phyloP scores from a whole-genome alignment of 139 green algal species.

The Volvox africanus region DNA sequence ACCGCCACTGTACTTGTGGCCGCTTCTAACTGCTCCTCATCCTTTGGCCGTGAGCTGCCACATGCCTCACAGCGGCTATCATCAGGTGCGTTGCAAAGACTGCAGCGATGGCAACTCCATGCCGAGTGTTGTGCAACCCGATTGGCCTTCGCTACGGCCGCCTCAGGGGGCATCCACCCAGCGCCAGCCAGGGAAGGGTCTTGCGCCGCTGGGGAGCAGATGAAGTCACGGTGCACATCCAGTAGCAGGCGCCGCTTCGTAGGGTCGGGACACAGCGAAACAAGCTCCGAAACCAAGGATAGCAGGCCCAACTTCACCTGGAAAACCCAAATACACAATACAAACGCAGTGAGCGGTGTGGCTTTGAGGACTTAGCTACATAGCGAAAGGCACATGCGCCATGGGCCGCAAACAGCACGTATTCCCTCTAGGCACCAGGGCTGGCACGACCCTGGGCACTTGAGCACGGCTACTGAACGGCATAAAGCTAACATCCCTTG shows the following conservation, averaged over 20 bases:
- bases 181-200: constrained; percentile 35
- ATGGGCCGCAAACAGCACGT: too few species aligned
- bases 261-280: constrained; percentile 73
- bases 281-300: constrained; percentile 73
- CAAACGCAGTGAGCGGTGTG: neutral
- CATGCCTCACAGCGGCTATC: constrained; percentile 47
- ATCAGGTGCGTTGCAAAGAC: constrained; percentile 50
- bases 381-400: too few species aligned
- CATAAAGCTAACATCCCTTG: too few species aligned
- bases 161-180: constrained; percentile 82
- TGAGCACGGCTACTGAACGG: too few species aligned
- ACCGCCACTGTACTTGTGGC: neutral
- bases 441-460: too few species aligned
- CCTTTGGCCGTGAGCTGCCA: neutral
- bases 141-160: constrained; percentile 63
- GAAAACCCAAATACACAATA: neutral
- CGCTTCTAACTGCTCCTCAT: constrained; percentile 13
- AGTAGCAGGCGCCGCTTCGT: constrained; percentile 70
- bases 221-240: constrained; percentile 63
- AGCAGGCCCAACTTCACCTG: constrained; percentile 71
- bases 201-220: constrained; percentile 49
- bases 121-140: constrained; percentile 53
- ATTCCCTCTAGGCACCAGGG: too few species aligned
- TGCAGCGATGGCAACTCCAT: constrained; percentile 52
- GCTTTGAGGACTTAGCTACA: too few species aligned